A percentile compares a stretch with the other conserved stretches of the same genome.
These are phyloP conservation scores for Beauveria asiatica DNA, from an alignment of 2,329 filamentous ascomycete genomes.

Conservation along the genomic window DNA sequence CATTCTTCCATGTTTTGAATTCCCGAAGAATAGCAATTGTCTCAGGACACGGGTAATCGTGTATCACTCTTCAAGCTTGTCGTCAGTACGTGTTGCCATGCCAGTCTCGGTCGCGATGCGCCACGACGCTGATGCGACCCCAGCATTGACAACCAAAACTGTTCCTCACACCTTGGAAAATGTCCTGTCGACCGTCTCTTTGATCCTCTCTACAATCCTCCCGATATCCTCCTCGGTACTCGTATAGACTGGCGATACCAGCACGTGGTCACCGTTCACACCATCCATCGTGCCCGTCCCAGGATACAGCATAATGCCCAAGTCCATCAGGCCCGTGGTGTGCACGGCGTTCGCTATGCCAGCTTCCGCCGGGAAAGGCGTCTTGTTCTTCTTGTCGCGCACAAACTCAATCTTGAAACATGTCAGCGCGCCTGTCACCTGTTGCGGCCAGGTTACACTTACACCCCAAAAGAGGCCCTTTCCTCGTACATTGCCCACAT, in stretches of 20 bases:
- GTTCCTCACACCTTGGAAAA: constrained; percentile 3
- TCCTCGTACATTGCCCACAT: constrained; percentile 24
- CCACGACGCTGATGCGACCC: too few relatives aligned
- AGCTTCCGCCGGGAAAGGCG: constrained; percentile 24
- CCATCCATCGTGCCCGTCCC: constrained; percentile 19
- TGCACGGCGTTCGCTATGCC: constrained; percentile 17
- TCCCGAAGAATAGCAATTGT: neutral
- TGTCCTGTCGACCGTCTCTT: constrained; percentile 9
- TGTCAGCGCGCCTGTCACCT: neutral
- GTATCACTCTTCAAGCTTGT: neutral
- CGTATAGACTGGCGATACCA: constrained; percentile 36
- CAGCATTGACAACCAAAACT: neutral
- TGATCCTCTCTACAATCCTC: constrained; percentile 15
- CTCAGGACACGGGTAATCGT: neutral
- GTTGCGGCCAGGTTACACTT: neutral
- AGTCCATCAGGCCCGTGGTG: constrained; percentile 31
- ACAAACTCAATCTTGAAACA: constrained; percentile 21
- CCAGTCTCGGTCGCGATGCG: neutral
- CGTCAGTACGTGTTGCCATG: neutral
- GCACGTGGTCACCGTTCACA: constrained; percentile 17
- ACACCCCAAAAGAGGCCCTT: constrained; percentile 24
- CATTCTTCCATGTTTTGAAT: too few relatives aligned
- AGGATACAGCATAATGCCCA: constrained; percentile 40
- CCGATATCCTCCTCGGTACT: constrained; percentile 20
- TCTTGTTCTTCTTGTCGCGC: constrained; percentile 18